Evolutionary conservation across 2,329 filamentous ascomycete species (phyloP), one percentile per base, ranked within the genome.

Genomic region (Colletotrichum paranaense): DNA sequence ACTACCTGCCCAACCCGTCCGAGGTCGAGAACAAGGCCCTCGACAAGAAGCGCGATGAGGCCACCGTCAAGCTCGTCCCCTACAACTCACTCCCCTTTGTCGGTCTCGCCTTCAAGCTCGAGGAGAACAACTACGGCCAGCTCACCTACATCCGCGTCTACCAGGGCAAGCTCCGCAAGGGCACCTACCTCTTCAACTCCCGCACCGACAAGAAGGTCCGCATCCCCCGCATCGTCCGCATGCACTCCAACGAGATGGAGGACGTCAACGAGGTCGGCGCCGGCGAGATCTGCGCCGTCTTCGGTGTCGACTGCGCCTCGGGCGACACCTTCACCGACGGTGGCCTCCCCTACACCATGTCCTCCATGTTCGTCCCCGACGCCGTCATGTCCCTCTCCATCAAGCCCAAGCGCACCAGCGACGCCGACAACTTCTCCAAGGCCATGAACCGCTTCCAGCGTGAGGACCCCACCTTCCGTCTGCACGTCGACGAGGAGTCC

Each of bases 211-310:
- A 98, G 89, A 98, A 96, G 87, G 93, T 99, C 81, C 95, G 97
- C 84, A 93, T 99, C 71, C 97, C 97, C 24, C 94, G 96, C 80
- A 98, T 99, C 79, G 97, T 99, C 75, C 95, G 97, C 75, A 99
- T 99, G 97, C 97, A 99, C 87, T 98, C 95, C 58, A 98, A 98
- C 81, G 97, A 99, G 81, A 98, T 99, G 96, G 97, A 99, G 83
- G 97, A 99, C 80, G 95, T 98, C 35, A 88, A 86, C 68, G 95
- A 98, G 83, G 93, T 99, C 75, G 95, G 95, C 65, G 96, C 97
- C 67, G 97, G 97, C 84, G 97, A 99, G 84, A 99, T 99, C 76
- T 99, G 97, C 81, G 97, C 97, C 74, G 97, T 99, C 72, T 99
- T 99, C 81, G 97, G 97, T 80, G 94, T 99, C 67, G 97, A 99